Conservation (phyloP, 257 asterid genomes). For the Leptodermis oblonga region DNA sequence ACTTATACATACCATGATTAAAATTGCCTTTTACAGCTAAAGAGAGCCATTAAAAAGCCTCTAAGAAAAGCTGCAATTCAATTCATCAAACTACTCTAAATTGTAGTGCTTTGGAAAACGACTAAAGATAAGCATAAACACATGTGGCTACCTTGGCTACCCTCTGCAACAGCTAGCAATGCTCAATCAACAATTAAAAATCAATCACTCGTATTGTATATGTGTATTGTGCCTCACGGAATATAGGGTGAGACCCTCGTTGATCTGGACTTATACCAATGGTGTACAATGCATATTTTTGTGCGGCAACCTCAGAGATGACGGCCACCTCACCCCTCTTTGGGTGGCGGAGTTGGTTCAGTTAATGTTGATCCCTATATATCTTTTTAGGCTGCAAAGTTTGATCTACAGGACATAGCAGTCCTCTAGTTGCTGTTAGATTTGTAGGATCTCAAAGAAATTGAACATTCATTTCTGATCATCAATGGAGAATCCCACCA, state of each 20-base stretch:
- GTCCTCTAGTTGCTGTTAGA: not conserved
- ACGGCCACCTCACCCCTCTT: too few species aligned
- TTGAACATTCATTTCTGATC: not conserved
- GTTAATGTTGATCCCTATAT: too few species aligned
- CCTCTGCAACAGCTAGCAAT: not conserved
- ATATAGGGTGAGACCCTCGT: too few species aligned
- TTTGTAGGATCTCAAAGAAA: not conserved
- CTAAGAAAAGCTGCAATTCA: not conserved
- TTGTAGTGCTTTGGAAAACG: not conserved
- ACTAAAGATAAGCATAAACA: not conserved
- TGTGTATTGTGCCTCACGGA: too few species aligned
- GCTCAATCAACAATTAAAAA: too few species aligned
- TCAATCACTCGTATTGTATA: too few species aligned
- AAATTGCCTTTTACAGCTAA: constrained; percentile 7
- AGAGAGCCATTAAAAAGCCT: not conserved
- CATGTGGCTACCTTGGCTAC: not conserved
- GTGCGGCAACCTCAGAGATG: too few species aligned
- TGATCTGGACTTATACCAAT: too few species aligned
- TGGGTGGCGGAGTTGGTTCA: too few species aligned
- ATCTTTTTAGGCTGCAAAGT: not conserved
- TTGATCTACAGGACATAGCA: not conserved
- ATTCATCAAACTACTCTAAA: not conserved
- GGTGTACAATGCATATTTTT: too few species aligned
- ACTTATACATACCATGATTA: not conserved
- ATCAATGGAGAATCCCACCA: not conserved